Conservation (phyloP, 192 early-diverging fungal genomes). For the Lunasporangiospora selenospora region DNA sequence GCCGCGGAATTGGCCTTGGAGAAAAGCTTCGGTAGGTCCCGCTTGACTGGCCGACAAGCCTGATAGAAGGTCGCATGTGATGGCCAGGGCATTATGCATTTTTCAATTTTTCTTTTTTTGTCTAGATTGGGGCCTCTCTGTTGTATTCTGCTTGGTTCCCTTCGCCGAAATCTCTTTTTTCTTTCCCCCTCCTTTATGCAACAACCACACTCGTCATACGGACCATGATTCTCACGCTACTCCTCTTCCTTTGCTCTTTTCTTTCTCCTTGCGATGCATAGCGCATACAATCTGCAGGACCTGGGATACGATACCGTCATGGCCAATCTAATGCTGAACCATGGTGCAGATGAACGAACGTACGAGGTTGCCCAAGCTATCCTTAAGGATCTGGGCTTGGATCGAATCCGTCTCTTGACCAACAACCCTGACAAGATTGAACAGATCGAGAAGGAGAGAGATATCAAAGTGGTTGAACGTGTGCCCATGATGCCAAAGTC, state of each 20-base stretch:
- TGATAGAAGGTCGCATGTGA: not conserved
- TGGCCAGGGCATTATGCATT: too few relatives aligned
- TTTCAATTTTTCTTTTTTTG: too few relatives aligned
- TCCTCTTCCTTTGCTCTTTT: constrained; percentile 1
- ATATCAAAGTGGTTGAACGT: constrained; percentile 79
- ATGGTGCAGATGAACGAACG: constrained; percentile 92
- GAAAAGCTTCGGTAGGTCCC: constrained; percentile 86
- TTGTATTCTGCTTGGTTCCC: too few relatives aligned
- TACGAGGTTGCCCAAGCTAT: constrained; percentile 92
- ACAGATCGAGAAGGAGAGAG: constrained; percentile 69
- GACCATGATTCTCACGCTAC: too few relatives aligned
- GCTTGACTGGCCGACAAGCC: not conserved
- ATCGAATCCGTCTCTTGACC: constrained; percentile 83
- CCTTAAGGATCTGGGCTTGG: constrained; percentile 79
- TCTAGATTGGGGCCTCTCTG: too few relatives aligned
- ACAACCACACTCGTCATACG: too few relatives aligned
- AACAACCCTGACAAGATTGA: constrained; percentile 97
- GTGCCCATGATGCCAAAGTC: constrained; percentile 91
- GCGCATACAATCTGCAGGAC: constrained; percentile 98
- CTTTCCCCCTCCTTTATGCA: too few relatives aligned
- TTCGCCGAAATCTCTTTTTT: too few relatives aligned
- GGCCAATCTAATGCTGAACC: constrained; percentile 90
- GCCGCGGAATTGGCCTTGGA: constrained; percentile 91
- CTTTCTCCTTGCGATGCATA: constrained; percentile 37
- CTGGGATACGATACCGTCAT: constrained; percentile 92